Conservation (phyloP, 2,329 filamentous ascomycete genomes). For the Chaetomiaceae sp. region DNA sequence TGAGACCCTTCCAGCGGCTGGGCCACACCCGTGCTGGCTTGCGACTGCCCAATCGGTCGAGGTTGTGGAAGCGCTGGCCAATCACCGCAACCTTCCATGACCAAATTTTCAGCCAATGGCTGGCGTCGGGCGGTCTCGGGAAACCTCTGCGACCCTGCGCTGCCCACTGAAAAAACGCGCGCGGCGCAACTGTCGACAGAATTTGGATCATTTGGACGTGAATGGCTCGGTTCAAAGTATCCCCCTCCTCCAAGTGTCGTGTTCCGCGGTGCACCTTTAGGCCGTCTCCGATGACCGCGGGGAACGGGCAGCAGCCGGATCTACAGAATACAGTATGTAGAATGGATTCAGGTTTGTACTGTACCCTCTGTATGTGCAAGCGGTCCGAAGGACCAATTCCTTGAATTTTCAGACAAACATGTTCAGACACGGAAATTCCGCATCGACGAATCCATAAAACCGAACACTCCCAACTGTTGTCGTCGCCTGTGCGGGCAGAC, state of each 20-base stretch:
- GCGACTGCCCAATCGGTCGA: slow-evolving; percentile 22
- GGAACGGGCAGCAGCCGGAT: neutral
- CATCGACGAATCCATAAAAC: neutral
- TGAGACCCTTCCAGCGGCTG: neutral
- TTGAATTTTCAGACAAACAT: too few species aligned
- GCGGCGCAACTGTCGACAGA: slow-evolving; percentile 1
- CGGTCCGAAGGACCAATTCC: too few species aligned
- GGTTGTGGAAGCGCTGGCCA: slow-evolving; percentile 17
- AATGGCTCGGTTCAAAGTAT: slow-evolving; percentile 5
- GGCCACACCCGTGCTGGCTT: neutral
- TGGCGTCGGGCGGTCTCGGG: slow-evolving; percentile 9
- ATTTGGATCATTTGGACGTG: too few species aligned
- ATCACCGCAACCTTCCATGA: slow-evolving; percentile 2
- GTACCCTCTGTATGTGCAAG: too few species aligned
- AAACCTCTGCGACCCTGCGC: neutral
- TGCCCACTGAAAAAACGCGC: slow-evolving; percentile 3
- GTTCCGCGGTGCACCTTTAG: neutral
- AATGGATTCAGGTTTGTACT: too few species aligned
- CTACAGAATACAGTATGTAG: neutral
- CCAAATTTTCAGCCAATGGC: slow-evolving; percentile 20
- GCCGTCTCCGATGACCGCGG: neutral
- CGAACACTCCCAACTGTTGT: neutral
- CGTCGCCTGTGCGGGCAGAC: neutral
- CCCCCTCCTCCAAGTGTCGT: neutral
- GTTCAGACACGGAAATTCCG: slow-evolving; percentile 5